phyloP scores from a whole-genome alignment of 2,329 filamentous ascomycete genomes.

The Sporothrix humicola region DNA sequence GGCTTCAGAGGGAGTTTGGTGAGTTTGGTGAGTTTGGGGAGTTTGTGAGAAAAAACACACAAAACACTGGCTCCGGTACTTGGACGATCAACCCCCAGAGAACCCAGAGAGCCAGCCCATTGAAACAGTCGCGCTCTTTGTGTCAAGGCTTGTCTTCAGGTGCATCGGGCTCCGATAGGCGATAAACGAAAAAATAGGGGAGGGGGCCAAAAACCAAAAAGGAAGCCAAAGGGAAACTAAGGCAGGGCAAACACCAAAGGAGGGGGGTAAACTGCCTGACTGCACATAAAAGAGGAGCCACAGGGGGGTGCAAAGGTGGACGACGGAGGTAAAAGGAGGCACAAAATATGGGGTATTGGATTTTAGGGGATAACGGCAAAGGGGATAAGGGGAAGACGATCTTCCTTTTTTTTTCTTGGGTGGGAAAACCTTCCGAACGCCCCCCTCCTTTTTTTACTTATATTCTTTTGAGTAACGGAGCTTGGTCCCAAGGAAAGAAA shows the following conservation, averaged over 20 bases:
- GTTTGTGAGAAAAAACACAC: neutral
- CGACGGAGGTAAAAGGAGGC: neutral
- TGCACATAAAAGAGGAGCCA: no score
- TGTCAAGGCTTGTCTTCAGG: neutral
- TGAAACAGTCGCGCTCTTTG: constrained; percentile 12
- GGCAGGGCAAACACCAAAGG: no score
- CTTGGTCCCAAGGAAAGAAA: neutral
- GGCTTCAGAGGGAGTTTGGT: neutral
- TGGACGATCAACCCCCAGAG: constrained; percentile 20
- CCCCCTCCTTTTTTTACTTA: no score
- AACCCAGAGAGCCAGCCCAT: neutral
- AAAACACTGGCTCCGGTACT: constrained; percentile 30
- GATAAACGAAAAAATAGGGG: constrained; percentile 25
- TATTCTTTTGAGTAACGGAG: neutral
- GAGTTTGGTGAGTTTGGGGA: neutral
- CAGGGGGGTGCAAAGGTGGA: neutral
- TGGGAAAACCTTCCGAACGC: no score
- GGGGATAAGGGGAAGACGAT: neutral
- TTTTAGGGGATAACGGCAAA: constrained; percentile 8
- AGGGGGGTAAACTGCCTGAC: no score
- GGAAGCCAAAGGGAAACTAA: neutral
- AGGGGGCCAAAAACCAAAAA: neutral
- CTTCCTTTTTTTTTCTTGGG: neutral
- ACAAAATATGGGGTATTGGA: constrained; percentile 21
- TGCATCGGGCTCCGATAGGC: constrained; percentile 14